These are phyloP conservation scores for Glycine soja DNA, from an alignment of 306 rosid genomes.

Conservation along the genomic window DNA sequence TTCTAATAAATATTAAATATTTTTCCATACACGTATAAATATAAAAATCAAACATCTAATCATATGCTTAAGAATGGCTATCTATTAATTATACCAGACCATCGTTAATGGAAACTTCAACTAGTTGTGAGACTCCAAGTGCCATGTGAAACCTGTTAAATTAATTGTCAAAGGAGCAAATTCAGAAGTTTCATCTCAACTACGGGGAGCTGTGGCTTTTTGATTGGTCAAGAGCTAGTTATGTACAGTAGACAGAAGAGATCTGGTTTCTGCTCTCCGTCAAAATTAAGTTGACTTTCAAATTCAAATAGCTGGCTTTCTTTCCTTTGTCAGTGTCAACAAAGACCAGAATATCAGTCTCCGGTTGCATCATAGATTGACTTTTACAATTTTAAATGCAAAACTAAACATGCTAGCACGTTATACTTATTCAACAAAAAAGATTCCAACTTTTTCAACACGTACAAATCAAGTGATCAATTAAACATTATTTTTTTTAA, in stretches of 20 bases:
- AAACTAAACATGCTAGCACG: background rate
- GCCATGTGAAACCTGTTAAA: background rate
- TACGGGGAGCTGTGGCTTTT: background rate
- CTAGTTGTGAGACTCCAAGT: background rate
- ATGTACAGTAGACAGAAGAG: background rate
- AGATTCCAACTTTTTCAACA: background rate
- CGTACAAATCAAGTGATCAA: background rate
- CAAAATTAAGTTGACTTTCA: conserved; percentile 13
- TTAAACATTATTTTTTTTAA: too few relatives aligned
- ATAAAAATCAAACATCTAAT: too few relatives aligned
- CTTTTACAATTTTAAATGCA: background rate
- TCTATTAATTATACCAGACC: too few relatives aligned
- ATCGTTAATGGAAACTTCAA: background rate
- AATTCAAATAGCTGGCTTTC: conserved; percentile 17
- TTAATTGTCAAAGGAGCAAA: conserved; percentile 1
- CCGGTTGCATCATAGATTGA: background rate
- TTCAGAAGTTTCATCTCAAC: conserved; percentile 7
- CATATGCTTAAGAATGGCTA: too few relatives aligned
- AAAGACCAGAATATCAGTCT: conserved; percentile 3
- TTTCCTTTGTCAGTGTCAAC: conserved; percentile 1
- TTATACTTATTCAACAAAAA: background rate
- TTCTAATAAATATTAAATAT: too few relatives aligned
- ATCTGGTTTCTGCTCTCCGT: conserved; percentile 2
- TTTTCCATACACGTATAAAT: too few relatives aligned
- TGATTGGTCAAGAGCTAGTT: background rate